Evolutionary conservation across 768 basidiomycete species (phyloP), one percentile per base, ranked within the genome.

Genomic region (Albatrellus ellisii): DNA sequence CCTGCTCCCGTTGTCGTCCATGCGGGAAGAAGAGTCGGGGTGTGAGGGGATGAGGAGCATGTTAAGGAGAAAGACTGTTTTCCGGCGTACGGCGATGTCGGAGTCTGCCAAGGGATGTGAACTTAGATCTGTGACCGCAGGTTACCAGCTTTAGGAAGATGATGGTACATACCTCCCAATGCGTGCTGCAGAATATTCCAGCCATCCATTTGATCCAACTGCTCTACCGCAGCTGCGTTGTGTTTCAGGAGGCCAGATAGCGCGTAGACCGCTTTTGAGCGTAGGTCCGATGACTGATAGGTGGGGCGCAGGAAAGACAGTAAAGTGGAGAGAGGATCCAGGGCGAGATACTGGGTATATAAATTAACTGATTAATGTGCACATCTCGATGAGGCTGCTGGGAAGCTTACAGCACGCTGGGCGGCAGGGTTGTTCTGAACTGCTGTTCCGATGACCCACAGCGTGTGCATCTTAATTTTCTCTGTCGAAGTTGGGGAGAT

Each of bases 361-460:
- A n/a, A n/a, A n/a, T n/a, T n/a, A n/a, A n/a, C n/a, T n/a, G n/a
- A n/a, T n/a, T n/a, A n/a, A n/a, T n/a, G n/a, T n/a, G n/a, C n/a
- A n/a, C n/a, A n/a, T n/a, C n/a, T n/a, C n/a, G n/a, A n/a, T n/a
- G n/a, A 26, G 21, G 4, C 34, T n/a, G 29, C 28, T 27, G 20
- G 11, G 3, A 14, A 38, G 68, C 76, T 48, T 52, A 87, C 85
- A 3, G 76, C 73, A 41, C 72, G 65, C 49, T 92, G 90, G 0
- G 90, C 86, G 7, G 76, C 64, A 0, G 88, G 86, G 48, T 92
- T 94, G 52, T 94, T 92, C 57, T 91, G 88, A 4, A 91, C 54
- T 0, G 90, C 87, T 0, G 90, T 94, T 5, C 90, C 90, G 20
- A 86, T 69, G 0, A 91, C 77, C 90, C 90, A 94, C 8, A 91